Evolutionary conservation across 352 stramenopile genomes (phyloP).

Genomic region (Pythium brachiatum): DNA sequence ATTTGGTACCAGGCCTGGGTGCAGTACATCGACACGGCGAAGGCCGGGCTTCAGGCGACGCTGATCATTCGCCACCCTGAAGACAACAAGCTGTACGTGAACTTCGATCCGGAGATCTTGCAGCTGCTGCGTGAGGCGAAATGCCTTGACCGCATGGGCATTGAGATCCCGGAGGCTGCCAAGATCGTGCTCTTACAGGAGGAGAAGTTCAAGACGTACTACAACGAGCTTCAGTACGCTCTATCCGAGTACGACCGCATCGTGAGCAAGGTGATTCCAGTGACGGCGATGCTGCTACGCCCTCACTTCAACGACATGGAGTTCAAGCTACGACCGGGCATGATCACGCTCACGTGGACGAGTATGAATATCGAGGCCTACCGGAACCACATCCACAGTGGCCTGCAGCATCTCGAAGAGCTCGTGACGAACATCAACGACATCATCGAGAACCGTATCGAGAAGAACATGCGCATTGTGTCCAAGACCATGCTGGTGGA

Average conservation of each 20-base stretch:
- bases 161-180: slow-evolving; percentile 97
- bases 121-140: slow-evolving; percentile 97
- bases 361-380: slow-evolving; percentile 99
- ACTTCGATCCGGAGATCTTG: slow-evolving; percentile 98
- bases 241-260: slow-evolving; percentile 98
- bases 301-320: slow-evolving; percentile 99
- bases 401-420: slow-evolving; percentile 95
- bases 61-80: slow-evolving; percentile 99
- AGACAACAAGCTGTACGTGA: slow-evolving; percentile 98
- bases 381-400: slow-evolving; percentile 91
- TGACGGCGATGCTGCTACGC: slow-evolving; percentile 95
- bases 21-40: slow-evolving; percentile 97
- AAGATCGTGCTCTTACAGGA: slow-evolving; percentile 98
- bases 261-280: slow-evolving; percentile 95
- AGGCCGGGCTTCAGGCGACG: slow-evolving; percentile 96
- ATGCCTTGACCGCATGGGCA: slow-evolving; percentile 97
- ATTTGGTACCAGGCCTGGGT: slow-evolving; percentile 99
- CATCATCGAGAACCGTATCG: slow-evolving; percentile 98
- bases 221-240: slow-evolving; percentile 97
- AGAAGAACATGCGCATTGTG: slow-evolving; percentile 99
- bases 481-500: slow-evolving; percentile 97
- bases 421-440: slow-evolving; percentile 99
- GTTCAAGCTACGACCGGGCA: slow-evolving; percentile 97
- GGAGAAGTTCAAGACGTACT: slow-evolving; percentile 99
- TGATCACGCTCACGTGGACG: slow-evolving; percentile 99